A percentile compares a stretch with the other conserved stretches of the same genome.
phyloP scores from a whole-genome alignment of 805 yeast species.

The Henningerozyma blattae region DNA sequence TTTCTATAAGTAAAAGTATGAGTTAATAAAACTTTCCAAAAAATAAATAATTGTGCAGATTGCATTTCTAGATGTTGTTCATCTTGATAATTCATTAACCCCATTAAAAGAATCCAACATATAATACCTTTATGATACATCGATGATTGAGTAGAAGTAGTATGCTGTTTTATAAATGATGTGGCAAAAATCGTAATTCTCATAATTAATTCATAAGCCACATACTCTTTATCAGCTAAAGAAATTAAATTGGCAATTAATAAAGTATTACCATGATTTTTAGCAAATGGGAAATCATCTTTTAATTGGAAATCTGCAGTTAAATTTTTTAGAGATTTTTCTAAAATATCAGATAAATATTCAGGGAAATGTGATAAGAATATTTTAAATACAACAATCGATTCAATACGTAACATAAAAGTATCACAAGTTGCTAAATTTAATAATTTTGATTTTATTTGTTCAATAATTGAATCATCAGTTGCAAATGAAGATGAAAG shows the following conservation, averaged over 20 bases:
- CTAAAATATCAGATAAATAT: slow-evolving; percentile 27
- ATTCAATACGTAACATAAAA: slow-evolving; percentile 30
- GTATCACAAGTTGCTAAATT: slow-evolving; percentile 28
- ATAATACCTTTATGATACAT: slow-evolving; percentile 29
- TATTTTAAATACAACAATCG: slow-evolving; percentile 27
- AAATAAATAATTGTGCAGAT: slow-evolving; percentile 41
- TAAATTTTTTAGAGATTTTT: slow-evolving; percentile 24
- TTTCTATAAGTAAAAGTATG: slow-evolving; percentile 33
- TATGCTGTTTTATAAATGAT: slow-evolving; percentile 29
- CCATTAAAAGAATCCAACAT: slow-evolving; percentile 54
- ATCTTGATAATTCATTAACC: slow-evolving; percentile 49
- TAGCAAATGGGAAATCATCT: slow-evolving; percentile 18
- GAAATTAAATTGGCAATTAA: slow-evolving; percentile 27
- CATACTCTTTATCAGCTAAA: slow-evolving; percentile 29
- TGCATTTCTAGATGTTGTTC: slow-evolving; percentile 41
- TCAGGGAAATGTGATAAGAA: slow-evolving; percentile 25
- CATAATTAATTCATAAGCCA: slow-evolving; percentile 33
- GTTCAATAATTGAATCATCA: slow-evolving; percentile 17
- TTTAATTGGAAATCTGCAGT: slow-evolving; percentile 22
- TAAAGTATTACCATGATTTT: slow-evolving; percentile 29
- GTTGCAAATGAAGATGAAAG: slow-evolving; percentile 21
- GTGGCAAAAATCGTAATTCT: slow-evolving; percentile 34
- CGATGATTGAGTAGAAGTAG: slow-evolving; percentile 20
- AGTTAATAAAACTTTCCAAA: slow-evolving; percentile 53
- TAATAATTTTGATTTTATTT: slow-evolving; percentile 26